Evolutionary conservation across 805 yeast genomes (phyloP), one percentile per base, ranked within the genome.

Genomic region (Zygosaccharomyces siamensis): DNA sequence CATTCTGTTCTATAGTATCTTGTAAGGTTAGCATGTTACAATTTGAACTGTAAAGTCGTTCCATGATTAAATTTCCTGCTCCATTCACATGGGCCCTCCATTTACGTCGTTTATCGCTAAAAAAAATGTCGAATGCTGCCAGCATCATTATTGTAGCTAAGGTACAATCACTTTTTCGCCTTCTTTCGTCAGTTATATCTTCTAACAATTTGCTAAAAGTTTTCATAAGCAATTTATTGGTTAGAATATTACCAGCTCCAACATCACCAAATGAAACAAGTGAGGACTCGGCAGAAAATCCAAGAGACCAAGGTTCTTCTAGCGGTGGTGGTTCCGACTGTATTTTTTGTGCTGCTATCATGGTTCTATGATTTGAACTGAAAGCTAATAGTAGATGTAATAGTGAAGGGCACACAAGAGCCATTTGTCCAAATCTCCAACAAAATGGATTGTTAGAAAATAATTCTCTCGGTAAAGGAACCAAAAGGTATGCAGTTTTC

Each of bases 81-180:
- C 89, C 89, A 32, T 75, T 70, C 44, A 80, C 68, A 61, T 85
- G 92, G 1, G 83, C 76, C 58, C 81, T 72, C 79, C 88, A 86
- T 41, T 75, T 62, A 50, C 61, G 46, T 70, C 52, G 70, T 73
- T 49, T 54, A 70, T 74, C 52, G 63, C 73, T 38, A 73, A 76
- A 60, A 67, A 73, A 41, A 64, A 71, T 72, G 53, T 81, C 83
- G 61, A 78, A 81, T 30, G 84, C 79, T n/a, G 81, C 74, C 7
- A 85, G 66, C 50, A 83, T 66, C 50, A 84, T 63, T 1, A 83
- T 80, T 3, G 84, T 71, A 0, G 87, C 83, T 46, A 84, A 67
- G 0, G 90, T 81, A 5, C 79, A 72, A 60, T 84, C 86, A n/a
- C 86, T 78, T 2, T 80, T 77, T 1, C 84, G 72, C 26, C 78